These are phyloP conservation scores for Ampelomyces quisqualis DNA, from an alignment of 2,329 filamentous ascomycete species.

Conservation along the genomic window DNA sequence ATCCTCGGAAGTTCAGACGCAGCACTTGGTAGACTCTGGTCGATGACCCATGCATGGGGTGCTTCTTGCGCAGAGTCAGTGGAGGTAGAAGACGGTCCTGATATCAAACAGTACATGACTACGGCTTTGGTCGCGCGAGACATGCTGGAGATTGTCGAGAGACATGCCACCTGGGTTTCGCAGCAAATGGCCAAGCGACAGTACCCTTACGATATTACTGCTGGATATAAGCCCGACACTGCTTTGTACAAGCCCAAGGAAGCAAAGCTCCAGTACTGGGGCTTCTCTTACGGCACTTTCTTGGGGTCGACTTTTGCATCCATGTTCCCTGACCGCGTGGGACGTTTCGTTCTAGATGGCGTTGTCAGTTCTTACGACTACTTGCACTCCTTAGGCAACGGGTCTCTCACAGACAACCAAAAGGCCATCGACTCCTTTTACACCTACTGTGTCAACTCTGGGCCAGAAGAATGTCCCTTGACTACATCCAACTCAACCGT, in stretches of 20 bases:
- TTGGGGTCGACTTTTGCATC: slow-evolving; percentile 43
- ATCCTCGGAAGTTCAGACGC: slow-evolving; percentile 46
- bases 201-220: not conserved
- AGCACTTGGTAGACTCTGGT: slow-evolving; percentile 46
- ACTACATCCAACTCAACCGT: slow-evolving; percentile 36
- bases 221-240: slow-evolving; percentile 3
- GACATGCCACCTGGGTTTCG: slow-evolving; percentile 41
- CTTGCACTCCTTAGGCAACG: slow-evolving; percentile 41
- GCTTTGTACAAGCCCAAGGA: slow-evolving; percentile 12
- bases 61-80: slow-evolving; percentile 28
- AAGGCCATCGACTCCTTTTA: slow-evolving; percentile 49
- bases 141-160: slow-evolving; percentile 53
- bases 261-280: slow-evolving; percentile 47
- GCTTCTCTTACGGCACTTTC: slow-evolving; percentile 53
- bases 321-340: slow-evolving; percentile 44
- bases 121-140: slow-evolving; percentile 53
- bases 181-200: slow-evolving; percentile 6
- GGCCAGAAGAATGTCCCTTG: slow-evolving; percentile 45
- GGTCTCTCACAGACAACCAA: slow-evolving; percentile 49
- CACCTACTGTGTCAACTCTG: slow-evolving; percentile 47
- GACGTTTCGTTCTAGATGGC: slow-evolving; percentile 47
- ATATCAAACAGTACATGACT: slow-evolving; percentile 48
- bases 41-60: slow-evolving; percentile 44
- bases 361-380: slow-evolving; percentile 46
- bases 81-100: slow-evolving; percentile 28